Evolutionary conservation across 805 yeast genomes (phyloP).

Genomic region (Yarrowia sp.): DNA sequence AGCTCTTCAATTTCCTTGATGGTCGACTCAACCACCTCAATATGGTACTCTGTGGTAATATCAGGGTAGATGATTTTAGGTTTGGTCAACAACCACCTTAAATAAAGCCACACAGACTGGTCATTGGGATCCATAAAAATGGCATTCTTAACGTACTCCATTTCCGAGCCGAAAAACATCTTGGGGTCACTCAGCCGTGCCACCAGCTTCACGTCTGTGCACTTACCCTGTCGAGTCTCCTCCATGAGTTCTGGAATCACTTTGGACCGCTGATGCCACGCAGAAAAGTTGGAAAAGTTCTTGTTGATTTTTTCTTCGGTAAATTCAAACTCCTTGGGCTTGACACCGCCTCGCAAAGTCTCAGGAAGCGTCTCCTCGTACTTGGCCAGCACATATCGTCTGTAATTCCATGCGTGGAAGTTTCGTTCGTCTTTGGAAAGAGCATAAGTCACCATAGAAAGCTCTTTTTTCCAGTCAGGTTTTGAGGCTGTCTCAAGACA

Average conservation of each 20-base stretch:
- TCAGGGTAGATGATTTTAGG: conserved; percentile 37
- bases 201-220: conserved; percentile 28
- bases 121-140: conserved; percentile 92
- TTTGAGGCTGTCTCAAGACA: conserved; percentile 51
- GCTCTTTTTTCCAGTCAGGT: conserved; percentile 68
- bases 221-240: conserved; percentile 28
- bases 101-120: conserved; percentile 87
- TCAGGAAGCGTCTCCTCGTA: conserved; percentile 34
- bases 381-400: conserved; percentile 60
- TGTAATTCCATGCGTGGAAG: conserved; percentile 93
- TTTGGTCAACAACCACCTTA: conserved; percentile 64
- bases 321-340: conserved; percentile 60
- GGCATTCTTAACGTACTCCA: conserved; percentile 71
- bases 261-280: conserved; percentile 87
- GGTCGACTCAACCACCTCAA: conserved; percentile 45
- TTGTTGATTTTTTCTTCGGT: conserved; percentile 74
- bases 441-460: conserved; percentile 64
- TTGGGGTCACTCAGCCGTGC: conserved; percentile 34
- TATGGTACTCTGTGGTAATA: conserved; percentile 37
- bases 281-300: conserved; percentile 89
- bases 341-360: conserved; percentile 28
- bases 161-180: conserved; percentile 52
- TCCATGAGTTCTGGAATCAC: conserved; percentile 54
- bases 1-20: conserved; percentile 54
- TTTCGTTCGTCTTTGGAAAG: conserved; percentile 75